Evolutionary conservation across 352 stramenopile genomes (phyloP).

Genomic region (Phytophthora pini): DNA sequence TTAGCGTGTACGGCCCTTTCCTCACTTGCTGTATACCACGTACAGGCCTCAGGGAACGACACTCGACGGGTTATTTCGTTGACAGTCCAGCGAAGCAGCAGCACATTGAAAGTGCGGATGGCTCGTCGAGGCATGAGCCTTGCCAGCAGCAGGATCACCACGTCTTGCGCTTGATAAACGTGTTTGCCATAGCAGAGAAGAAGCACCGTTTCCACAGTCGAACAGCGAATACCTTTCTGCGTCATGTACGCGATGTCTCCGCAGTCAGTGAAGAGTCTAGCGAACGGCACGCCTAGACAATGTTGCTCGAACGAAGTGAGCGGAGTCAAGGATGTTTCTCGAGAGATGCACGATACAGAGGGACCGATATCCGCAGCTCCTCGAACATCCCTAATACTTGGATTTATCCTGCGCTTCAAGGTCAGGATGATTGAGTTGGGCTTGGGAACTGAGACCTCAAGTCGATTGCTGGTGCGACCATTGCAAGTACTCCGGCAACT

Average conservation of each 20-base stretch:
- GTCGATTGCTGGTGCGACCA: no score
- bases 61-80: conserved; percentile 3
- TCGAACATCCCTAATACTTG: background rate
- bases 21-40: no score
- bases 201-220: conserved; percentile 10
- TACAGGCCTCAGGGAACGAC: conserved; percentile 3
- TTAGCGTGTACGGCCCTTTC: no score
- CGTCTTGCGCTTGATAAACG: conserved; percentile 17
- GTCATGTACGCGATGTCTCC: conserved; percentile 22
- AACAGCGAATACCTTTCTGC: no score
- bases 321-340: background rate
- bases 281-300: conserved; percentile 23
- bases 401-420: no score
- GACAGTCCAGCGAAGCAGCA: conserved; percentile 21
- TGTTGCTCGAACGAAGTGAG: conserved; percentile 25
- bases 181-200: conserved; percentile 21
- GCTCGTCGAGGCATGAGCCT: no score
- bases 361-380: conserved; percentile 1
- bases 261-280: conserved; percentile 30
- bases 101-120: conserved; percentile 29
- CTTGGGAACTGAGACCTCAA: no score
- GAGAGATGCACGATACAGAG: background rate
- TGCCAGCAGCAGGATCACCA: no score
- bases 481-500: no score
- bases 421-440: no score